A percentile compares a stretch with the other conserved stretches of the same genome.
These are phyloP conservation scores for Leccinellum luteum DNA, from an alignment of 768 basidiomycete species.

Conservation along the genomic window DNA sequence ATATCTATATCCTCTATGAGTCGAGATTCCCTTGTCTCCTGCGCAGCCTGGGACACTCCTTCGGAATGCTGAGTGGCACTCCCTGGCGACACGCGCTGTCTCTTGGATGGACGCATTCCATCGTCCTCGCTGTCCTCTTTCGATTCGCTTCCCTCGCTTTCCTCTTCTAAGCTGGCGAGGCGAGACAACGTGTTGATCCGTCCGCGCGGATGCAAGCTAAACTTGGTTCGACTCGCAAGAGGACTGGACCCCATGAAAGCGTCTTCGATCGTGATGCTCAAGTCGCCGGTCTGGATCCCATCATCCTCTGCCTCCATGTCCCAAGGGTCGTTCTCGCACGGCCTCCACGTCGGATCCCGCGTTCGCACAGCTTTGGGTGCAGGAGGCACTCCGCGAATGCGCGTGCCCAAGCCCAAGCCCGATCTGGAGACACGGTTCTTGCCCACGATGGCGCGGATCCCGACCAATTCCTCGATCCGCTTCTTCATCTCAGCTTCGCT, in stretches of 20 bases:
- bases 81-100: conserved; percentile 13
- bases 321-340: conserved; percentile 20
- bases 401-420: conserved; percentile 23
- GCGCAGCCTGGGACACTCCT: not conserved
- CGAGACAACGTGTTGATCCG: conserved; percentile 2
- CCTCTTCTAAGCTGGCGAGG: conserved; percentile 30
- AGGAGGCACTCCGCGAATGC: conserved; percentile 28
- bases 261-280: conserved; percentile 16
- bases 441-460: conserved; percentile 40
- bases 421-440: conserved; percentile 24
- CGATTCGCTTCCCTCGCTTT: conserved; percentile 18
- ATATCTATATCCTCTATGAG: conserved; percentile 28
- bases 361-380: conserved; percentile 30
- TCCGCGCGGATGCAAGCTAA: conserved; percentile 4
- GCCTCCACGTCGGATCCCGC: conserved; percentile 16
- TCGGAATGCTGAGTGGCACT: not conserved
- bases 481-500: conserved; percentile 46
- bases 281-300: conserved; percentile 7
- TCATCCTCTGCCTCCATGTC: conserved; percentile 23
- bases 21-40: conserved; percentile 11
- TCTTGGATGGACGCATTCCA: conserved; percentile 20
- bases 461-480: conserved; percentile 60
- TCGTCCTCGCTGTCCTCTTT: conserved; percentile 6
- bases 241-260: conserved; percentile 24
- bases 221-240: conserved; percentile 21